Percentiles rank a stretch among this genome's conserved stretches.
phyloP scores from a whole-genome alignment of 1,284 basidiomycete genomes.

The Schizophyllum amplum region DNA sequence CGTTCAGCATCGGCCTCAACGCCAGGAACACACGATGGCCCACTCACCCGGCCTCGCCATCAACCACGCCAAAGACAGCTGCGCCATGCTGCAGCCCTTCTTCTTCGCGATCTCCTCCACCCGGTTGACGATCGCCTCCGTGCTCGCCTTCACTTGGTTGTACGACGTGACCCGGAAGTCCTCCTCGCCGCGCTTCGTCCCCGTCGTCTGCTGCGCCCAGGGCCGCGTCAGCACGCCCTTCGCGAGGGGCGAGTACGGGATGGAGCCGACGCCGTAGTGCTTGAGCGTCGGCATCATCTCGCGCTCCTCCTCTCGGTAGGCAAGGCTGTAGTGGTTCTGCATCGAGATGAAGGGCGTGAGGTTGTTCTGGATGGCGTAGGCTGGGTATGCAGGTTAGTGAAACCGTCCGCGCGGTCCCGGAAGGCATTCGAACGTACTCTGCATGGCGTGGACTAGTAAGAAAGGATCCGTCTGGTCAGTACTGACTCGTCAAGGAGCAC shows the following conservation, averaged over 20 bases:
- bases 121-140: slow-evolving; percentile 11
- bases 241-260: slow-evolving; percentile 29
- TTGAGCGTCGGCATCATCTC: slow-evolving; percentile 59
- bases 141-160: background rate
- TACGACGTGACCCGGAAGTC: slow-evolving; percentile 16
- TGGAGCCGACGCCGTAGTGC: slow-evolving; percentile 21
- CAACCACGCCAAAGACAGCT: slow-evolving; percentile 52
- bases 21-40: background rate
- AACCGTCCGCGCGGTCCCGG: no score
- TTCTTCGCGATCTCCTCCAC: slow-evolving; percentile 49
- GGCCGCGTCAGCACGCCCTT: slow-evolving; percentile 31
- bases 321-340: slow-evolving; percentile 54
- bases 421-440: slow-evolving; percentile 31
- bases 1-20: background rate
- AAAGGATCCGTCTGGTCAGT: background rate
- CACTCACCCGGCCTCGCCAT: slow-evolving; percentile 28
- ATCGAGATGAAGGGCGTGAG: slow-evolving; percentile 63
- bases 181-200: slow-evolving; percentile 17
- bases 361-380: slow-evolving; percentile 42
- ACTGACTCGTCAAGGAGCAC: no score
- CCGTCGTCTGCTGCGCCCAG: slow-evolving; percentile 18
- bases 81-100: slow-evolving; percentile 46
- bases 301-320: slow-evolving; percentile 64
- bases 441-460: slow-evolving; percentile 35
- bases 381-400: no score